Percentiles rank a stretch among this genome's conserved stretches.
These are phyloP conservation scores for Talaromyces islandicus DNA, from an alignment of 2,329 filamentous ascomycete species.

Conservation along the genomic window DNA sequence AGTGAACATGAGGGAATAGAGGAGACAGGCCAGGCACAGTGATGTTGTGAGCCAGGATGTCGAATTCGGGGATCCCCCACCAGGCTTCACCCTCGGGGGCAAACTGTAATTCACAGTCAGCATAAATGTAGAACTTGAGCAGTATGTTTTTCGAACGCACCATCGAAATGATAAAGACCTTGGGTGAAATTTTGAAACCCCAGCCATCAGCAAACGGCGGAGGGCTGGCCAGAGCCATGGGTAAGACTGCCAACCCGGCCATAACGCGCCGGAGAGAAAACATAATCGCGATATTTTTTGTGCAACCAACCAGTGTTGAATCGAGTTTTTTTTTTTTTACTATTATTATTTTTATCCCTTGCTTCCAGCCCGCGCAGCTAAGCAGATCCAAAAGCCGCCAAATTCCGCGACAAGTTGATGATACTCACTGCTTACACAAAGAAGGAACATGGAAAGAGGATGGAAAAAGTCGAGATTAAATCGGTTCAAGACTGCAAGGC, in stretches of 20 bases:
- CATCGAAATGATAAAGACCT: not conserved
- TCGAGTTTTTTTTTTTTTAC: too few species aligned
- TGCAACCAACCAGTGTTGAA: not conserved
- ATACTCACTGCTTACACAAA: not conserved
- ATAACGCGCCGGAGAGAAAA: not conserved
- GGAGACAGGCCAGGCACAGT: slow-evolving; percentile 59
- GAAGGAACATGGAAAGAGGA: not conserved
- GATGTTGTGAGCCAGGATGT: slow-evolving; percentile 54
- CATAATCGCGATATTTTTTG: not conserved
- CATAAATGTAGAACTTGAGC: not conserved
- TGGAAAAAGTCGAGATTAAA: not conserved
- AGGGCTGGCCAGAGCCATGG: not conserved
- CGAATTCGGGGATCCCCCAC: slow-evolving; percentile 51
- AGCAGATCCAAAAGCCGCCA: not conserved
- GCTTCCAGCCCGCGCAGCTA: not conserved
- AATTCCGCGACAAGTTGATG: too few species aligned
- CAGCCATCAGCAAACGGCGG: not conserved
- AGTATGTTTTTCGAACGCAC: not conserved
- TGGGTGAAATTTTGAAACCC: not conserved
- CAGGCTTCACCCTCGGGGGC: slow-evolving; percentile 56
- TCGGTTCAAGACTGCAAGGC: not conserved
- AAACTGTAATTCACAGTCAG: slow-evolving; percentile 43
- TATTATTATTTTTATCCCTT: too few species aligned
- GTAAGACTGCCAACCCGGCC: not conserved
- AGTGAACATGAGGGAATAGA: slow-evolving; percentile 60